Conservation (phyloP, 2,329 filamentous ascomycete species). For the Diaporthe nobilis region DNA sequence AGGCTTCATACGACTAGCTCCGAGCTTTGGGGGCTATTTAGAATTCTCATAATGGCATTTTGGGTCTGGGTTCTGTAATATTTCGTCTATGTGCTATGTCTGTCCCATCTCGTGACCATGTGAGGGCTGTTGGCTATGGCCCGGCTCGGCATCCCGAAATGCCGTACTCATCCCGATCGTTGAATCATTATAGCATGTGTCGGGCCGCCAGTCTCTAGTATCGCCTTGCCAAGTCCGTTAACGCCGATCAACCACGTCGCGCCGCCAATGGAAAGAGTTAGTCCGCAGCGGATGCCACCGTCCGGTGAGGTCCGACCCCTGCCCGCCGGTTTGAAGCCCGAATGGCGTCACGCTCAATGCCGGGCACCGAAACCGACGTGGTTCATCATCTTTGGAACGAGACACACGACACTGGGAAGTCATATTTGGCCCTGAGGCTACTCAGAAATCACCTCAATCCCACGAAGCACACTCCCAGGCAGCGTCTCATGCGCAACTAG, state of each 20-base stretch:
- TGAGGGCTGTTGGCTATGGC: background rate
- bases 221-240: background rate
- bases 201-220: background rate
- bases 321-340: background rate
- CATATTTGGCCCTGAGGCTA: background rate
- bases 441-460: too few species aligned
- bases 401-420: too few species aligned
- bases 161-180: background rate
- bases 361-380: background rate
- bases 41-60: too few species aligned
- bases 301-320: constrained; percentile 4
- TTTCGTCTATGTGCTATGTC: too few species aligned
- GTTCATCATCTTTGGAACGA: background rate
- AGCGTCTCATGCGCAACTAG: background rate
- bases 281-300: background rate
- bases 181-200: background rate
- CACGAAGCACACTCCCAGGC: too few species aligned
- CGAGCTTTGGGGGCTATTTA: too few species aligned
- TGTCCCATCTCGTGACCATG: too few species aligned
- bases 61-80: too few species aligned
- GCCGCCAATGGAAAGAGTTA: background rate
- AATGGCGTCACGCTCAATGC: background rate
- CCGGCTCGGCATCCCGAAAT: background rate
- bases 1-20: too few species aligned
- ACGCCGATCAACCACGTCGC: background rate